Evolutionary conservation across 345 rosid genomes (phyloP).

Genomic region (Conringia planisiliqua): DNA sequence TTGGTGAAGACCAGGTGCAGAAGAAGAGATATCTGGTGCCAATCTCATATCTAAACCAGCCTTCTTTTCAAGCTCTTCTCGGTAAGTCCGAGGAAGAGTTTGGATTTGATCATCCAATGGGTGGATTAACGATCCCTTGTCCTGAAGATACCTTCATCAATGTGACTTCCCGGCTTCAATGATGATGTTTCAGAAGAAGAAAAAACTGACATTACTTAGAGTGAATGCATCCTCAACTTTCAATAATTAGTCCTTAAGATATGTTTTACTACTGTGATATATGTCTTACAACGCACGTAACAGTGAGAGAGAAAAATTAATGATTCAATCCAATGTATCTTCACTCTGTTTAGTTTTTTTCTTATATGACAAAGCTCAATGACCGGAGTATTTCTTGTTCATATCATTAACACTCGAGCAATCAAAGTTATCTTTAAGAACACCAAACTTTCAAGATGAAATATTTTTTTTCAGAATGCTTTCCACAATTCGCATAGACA

Average conservation of each 20-base stretch:
- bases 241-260: background rate
- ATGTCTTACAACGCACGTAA: background rate
- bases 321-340: background rate
- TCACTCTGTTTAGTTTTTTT: background rate
- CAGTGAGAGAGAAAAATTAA: background rate
- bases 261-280: background rate
- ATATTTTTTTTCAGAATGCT: background rate
- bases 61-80: conserved; percentile 45
- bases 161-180: conserved; percentile 31
- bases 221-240: background rate
- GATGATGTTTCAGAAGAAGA: conserved; percentile 29
- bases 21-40: conserved; percentile 48
- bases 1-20: conserved; percentile 12
- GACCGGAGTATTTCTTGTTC: background rate
- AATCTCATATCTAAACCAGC: conserved; percentile 36
- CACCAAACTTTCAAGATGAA: background rate
- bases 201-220: background rate
- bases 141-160: conserved; percentile 38
- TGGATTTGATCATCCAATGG: conserved; percentile 48
- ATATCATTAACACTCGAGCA: background rate
- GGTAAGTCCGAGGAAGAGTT: conserved; percentile 47
- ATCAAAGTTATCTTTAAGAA: background rate
- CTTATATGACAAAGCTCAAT: background rate
- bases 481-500: background rate
- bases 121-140: conserved; percentile 54